Conservation (phyloP, 2,329 filamentous ascomycete species). For the Alternaria solani region DNA sequence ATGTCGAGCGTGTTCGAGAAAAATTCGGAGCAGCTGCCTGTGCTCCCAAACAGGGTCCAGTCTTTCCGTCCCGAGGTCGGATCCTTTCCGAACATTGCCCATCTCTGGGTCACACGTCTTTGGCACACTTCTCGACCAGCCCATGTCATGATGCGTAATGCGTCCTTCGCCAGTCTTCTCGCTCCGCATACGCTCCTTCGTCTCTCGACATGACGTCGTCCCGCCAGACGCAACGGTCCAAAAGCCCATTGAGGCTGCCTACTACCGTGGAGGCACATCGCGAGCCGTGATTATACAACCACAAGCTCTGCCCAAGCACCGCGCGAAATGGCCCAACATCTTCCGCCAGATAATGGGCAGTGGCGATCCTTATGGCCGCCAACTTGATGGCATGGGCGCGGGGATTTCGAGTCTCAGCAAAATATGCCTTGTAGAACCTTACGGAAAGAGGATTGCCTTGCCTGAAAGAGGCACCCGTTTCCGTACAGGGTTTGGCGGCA, state of each 20-base stretch:
- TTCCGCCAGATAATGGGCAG: conserved; percentile 68
- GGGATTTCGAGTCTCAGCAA: conserved; percentile 75
- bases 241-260: conserved; percentile 56
- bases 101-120: not conserved
- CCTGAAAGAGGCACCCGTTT: conserved; percentile 8
- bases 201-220: conserved; percentile 16
- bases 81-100: conserved; percentile 22
- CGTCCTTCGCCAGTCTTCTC: conserved; percentile 27
- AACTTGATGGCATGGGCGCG: conserved; percentile 76
- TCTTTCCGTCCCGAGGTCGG: conserved; percentile 28
- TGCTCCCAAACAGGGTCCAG: conserved; percentile 20
- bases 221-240: conserved; percentile 22
- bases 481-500: conserved; percentile 19
- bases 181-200: conserved; percentile 24
- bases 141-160: conserved; percentile 33
- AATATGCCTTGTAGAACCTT: conserved; percentile 68
- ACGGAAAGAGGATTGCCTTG: conserved; percentile 12
- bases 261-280: conserved; percentile 75
- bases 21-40: conserved; percentile 22
- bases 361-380: conserved; percentile 71
- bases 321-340: conserved; percentile 60
- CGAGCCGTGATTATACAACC: conserved; percentile 68
- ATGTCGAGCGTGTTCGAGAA: conserved; percentile 30
- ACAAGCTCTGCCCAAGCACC: conserved; percentile 60
- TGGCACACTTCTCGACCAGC: conserved; percentile 3